Base-by-base conservation (phyloP, 2,329 filamentous ascomycete genomes). In the Thelonectria olida region DNA sequence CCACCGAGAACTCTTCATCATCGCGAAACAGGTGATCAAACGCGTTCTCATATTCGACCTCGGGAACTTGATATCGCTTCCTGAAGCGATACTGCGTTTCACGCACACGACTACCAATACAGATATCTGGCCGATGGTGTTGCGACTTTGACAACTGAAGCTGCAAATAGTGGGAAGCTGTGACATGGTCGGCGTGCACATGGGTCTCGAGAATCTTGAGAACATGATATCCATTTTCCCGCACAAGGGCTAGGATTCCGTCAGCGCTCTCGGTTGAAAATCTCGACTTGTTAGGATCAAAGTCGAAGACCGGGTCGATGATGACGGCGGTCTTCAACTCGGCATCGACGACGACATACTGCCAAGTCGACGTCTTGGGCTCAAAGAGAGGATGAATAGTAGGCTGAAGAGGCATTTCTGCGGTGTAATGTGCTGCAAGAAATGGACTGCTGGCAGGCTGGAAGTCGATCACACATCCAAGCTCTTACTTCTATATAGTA, bases 291-390 rank as follows among this genome's bases (percentile, higher is more conserved):
- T 64, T 56, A 1, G 78, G 77, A 51, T 87, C 80, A 63, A 81
- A 88, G 71, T 89, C 82, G 7, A 90, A 72, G 0, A 90, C 87
- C 0, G 87, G 78, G 66, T 90, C 88, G 68, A 90, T 88, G 58
- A 90, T 84, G 57, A 80, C 82, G 9, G 85, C 83, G 0, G 67
- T 67, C 2, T 64, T 69, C 0, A 84, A 85, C 0, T 68, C 55
- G 0, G 84, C 80, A 66, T 88, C 85, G 0, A 80, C 82, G 1
- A 89, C 81, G 3, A 89, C 66, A 63, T 87, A 88, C 68, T 88
- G 86, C 82, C 83, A 88, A 15, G 85, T 85, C 17, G 76, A 78
- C 0, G 86, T 80, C 7, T 65, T 54, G 1, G 71, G 62, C 50
- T 81, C 79, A 45, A 80, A 82, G 2, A 81, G 42, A 6, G 72